These are phyloP conservation scores for Annulohypoxylon maeteangense DNA, from an alignment of 495 filamentous ascomycete genomes.

Conservation along the genomic window DNA sequence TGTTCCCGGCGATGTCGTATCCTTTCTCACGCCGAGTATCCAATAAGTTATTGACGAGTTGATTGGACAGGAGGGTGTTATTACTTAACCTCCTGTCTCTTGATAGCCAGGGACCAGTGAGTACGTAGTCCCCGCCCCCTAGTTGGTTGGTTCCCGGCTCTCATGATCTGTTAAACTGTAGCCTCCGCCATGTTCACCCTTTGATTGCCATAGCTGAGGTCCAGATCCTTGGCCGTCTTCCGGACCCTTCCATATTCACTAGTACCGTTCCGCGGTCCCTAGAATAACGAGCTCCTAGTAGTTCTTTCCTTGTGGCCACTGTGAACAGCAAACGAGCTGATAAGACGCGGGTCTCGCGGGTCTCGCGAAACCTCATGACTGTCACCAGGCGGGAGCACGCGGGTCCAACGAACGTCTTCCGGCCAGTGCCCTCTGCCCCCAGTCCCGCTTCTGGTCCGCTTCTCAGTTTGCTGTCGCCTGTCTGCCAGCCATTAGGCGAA, in stretches of 20 bases:
- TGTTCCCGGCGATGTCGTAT: background rate
- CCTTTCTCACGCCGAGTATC: background rate
- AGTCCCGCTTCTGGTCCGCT: background rate
- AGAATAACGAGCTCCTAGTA: background rate
- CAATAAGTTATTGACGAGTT: background rate
- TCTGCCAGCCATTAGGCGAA: background rate
- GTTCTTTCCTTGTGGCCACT: background rate
- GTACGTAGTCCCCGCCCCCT: background rate
- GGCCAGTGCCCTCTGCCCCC: background rate
- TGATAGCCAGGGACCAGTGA: background rate
- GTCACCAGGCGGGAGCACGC: background rate
- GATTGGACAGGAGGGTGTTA: background rate
- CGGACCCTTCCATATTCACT: background rate
- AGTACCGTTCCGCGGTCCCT: background rate
- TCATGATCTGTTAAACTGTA: background rate
- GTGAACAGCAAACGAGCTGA: background rate
- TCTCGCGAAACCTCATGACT: background rate
- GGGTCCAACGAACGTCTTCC: background rate
- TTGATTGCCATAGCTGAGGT: background rate
- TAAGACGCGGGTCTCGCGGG: background rate
- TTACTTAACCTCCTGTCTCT: background rate
- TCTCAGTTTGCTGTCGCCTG: background rate
- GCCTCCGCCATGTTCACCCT: background rate
- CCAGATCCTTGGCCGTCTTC: background rate
- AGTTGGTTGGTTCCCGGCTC: background rate